Percentiles rank a stretch among this genome's conserved stretches.
phyloP scores from a whole-genome alignment of 768 basidiomycete genomes.

The Collybia sp. region DNA sequence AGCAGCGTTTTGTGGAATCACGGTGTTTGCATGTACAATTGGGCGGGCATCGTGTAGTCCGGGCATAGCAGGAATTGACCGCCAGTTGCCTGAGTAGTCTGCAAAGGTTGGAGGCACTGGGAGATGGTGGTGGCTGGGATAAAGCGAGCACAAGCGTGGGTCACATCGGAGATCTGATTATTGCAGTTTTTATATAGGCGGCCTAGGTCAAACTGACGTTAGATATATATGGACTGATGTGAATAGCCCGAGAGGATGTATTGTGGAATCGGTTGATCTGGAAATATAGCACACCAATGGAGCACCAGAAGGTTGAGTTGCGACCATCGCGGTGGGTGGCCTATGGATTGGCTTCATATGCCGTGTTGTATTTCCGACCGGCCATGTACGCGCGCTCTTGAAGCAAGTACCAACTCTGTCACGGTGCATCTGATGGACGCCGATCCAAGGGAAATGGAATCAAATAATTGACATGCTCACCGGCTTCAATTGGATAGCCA shows the following conservation, averaged over 20 bases:
- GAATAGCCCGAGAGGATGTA: neutral
- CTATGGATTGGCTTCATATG: constrained; percentile 99
- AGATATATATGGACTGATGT: constrained; percentile 94
- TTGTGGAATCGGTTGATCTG: neutral
- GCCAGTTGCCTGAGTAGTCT: constrained; percentile 74
- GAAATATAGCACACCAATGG: constrained; percentile 99
- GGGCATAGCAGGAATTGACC: constrained; percentile 79
- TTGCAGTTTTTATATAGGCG: constrained; percentile 97
- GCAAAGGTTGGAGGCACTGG: constrained; percentile 80
- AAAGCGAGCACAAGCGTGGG: constrained; percentile 99
- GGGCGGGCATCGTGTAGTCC: no score
- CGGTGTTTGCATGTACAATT: constrained; percentile 87
- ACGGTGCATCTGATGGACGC: constrained; percentile 92
- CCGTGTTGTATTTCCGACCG: constrained; percentile 99
- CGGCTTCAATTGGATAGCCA: constrained; percentile 91
- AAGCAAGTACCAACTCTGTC: constrained; percentile 98
- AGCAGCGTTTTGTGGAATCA: constrained; percentile 63
- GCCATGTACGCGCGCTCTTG: no score
- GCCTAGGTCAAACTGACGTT: constrained; percentile 97
- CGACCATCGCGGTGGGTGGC: constrained; percentile 99
- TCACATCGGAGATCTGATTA: constrained; percentile 97
- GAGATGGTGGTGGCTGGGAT: constrained; percentile 83
- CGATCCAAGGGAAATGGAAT: constrained; percentile 52
- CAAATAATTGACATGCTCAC: constrained; percentile 38
- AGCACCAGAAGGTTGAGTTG: constrained; percentile 99